A percentile compares a stretch with the other conserved stretches of the same genome.
These are phyloP conservation scores for Tripterygium wilfordii DNA, from an alignment of 177 flowering plant genomes.

Conservation along the genomic window DNA sequence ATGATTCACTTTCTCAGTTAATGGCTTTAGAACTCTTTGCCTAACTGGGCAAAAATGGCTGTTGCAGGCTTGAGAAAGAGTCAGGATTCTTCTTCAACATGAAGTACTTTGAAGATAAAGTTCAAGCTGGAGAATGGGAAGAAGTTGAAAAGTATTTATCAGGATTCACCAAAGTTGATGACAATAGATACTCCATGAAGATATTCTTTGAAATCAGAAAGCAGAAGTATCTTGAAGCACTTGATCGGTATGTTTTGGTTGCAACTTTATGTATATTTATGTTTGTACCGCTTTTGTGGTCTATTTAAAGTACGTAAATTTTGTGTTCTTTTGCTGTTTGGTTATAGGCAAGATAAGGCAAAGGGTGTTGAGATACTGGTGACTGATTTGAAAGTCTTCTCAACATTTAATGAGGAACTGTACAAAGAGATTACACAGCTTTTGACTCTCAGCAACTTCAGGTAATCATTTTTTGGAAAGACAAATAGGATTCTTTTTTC, in stretches of 20 bases:
- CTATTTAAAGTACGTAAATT: too few species aligned
- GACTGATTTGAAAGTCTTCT: slow-evolving; percentile 75
- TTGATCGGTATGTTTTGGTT: slow-evolving; percentile 52
- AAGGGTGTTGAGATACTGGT: slow-evolving; percentile 84
- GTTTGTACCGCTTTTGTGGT: too few species aligned
- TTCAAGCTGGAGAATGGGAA: slow-evolving; percentile 90
- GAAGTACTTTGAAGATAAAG: slow-evolving; percentile 88
- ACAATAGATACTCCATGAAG: slow-evolving; percentile 87
- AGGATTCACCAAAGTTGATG: slow-evolving; percentile 86
- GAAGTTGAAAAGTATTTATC: slow-evolving; percentile 87
- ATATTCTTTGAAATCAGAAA: slow-evolving; percentile 88
- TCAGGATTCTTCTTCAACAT: slow-evolving; percentile 85
- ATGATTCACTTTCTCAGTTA: too few species aligned
- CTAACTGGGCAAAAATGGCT: too few species aligned
- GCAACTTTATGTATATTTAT: too few species aligned
- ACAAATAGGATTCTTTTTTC: too few species aligned
- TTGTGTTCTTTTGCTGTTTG: slow-evolving; percentile 2
- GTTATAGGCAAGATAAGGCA: slow-evolving; percentile 67
- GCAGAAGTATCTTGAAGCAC: slow-evolving; percentile 92
- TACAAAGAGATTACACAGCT: slow-evolving; percentile 87
- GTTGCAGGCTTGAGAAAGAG: slow-evolving; percentile 76
- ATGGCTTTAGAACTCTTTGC: too few species aligned
- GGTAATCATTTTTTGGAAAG: slow-evolving; percentile 32
- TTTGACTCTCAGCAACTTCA: slow-evolving; percentile 67
- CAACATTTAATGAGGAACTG: slow-evolving; percentile 78